Evolutionary conservation across 192 early-diverging fungal genomes (phyloP), one percentile per base, ranked within the genome.

Genomic region (Rhizoclosmatium globosum): DNA sequence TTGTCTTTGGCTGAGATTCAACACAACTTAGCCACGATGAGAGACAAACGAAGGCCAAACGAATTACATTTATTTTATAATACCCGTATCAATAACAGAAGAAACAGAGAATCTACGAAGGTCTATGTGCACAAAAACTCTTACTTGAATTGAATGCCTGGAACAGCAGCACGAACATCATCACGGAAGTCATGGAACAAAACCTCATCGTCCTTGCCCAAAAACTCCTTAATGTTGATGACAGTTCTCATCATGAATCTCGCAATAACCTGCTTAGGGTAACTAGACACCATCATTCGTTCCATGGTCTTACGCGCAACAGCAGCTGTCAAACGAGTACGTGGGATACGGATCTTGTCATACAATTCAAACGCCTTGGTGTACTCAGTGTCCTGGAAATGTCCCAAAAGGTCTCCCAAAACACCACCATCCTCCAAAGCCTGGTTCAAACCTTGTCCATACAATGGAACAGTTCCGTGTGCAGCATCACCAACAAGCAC

Each of bases 391-490:
- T 31, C 31, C 31, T 31, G 31, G 31, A 31, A 45, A 15, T 13
- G 6, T 46, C 45, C 13, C n/a, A 77, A 19, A 21, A 82, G 71
- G 19, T 81, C 78, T 3, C 44, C n/a, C 11, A 82, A 53, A 4
- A 82, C 79, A 23, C 70, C 81, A 1, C 44, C 76, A 56, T 82
- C 81, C 44, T 82, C 81, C 41, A 82, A 60, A 31, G 31, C 31
- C 31, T 31, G 31, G 31, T 31, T 31, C 31, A 31, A 31, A 31
- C 31, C 31, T 31, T 31, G 31, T 31, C 31, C 31, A 31, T 31
- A 31, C 31, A 31, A 31, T 31, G 31, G 31, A 31, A 31, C 1
- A 61, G 64, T 82, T 39, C 71, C 71, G 65, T 82, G 81, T 43
- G 77, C 81, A 41, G 76, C 64, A 71, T 77, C 76, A 13, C 76